Conservation (phyloP, 495 filamentous ascomycete genomes). For the Podospora bellae-mahoneyi region DNA sequence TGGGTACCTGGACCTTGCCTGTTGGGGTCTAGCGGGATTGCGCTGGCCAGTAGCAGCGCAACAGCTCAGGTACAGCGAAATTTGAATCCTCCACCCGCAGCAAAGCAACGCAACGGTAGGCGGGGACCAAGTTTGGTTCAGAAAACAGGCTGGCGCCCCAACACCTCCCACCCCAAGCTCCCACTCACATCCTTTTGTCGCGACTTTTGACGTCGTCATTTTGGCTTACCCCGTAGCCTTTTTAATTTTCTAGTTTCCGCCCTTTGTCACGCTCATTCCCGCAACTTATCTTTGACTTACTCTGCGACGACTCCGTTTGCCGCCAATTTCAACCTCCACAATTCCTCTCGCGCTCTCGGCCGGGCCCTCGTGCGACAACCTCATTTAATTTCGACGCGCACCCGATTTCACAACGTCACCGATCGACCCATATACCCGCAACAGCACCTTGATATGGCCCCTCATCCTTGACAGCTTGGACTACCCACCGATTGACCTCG, state of each 20-base stretch:
- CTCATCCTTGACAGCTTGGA: constrained; percentile 20
- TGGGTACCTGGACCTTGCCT: constrained; percentile 15
- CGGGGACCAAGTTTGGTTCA: constrained; percentile 1
- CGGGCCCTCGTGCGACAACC: constrained; percentile 19
- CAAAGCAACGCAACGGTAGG: neutral
- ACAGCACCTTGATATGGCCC: constrained; percentile 24
- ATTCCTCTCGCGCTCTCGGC: constrained; percentile 14
- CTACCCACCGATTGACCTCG: constrained; percentile 19
- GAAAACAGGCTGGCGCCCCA: constrained; percentile 16
- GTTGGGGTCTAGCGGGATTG: constrained; percentile 5
- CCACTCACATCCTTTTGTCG: neutral
- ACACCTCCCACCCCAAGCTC: constrained; percentile 7
- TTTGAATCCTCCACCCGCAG: constrained; percentile 9
- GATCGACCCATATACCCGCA: neutral
- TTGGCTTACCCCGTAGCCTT: neutral
- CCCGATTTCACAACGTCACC: constrained; percentile 12
- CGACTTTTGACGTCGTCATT: constrained; percentile 3
- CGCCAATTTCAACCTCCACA: constrained; percentile 1
- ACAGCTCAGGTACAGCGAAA: constrained; percentile 3
- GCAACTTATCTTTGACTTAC: neutral
- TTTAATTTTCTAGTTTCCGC: constrained; percentile 5
- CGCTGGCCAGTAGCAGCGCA: constrained; percentile 13
- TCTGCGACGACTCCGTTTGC: neutral
- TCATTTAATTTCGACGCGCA: constrained; percentile 13
- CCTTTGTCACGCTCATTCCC: constrained; percentile 4